Percentiles rank a stretch among this genome's conserved stretches.
phyloP scores from a whole-genome alignment of 768 basidiomycete genomes.

The Boletus fagicola region DNA sequence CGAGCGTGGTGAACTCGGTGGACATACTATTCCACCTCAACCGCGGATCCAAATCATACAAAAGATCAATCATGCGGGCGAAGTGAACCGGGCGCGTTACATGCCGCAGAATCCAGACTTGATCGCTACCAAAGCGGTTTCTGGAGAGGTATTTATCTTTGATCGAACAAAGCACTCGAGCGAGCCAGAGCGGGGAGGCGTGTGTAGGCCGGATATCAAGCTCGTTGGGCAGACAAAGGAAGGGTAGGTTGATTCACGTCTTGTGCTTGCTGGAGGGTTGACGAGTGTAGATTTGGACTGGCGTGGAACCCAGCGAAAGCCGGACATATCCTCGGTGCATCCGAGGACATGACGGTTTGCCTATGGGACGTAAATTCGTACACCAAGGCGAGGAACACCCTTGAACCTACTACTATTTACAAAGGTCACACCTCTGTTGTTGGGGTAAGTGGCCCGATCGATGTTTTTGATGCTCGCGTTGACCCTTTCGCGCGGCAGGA shows the following conservation, averaged over 20 bases:
- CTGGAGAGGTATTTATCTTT: constrained; percentile 91
- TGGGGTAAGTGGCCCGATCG: constrained; percentile 55
- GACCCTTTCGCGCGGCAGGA: constrained; percentile 51
- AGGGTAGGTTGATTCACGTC: constrained; percentile 57
- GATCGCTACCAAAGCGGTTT: constrained; percentile 91
- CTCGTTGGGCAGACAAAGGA: constrained; percentile 89
- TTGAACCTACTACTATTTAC: constrained; percentile 86
- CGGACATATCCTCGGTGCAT: constrained; percentile 87
- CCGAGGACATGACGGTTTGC: constrained; percentile 95
- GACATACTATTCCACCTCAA: constrained; percentile 78
- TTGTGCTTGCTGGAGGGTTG: constrained; percentile 2
- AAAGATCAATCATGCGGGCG: constrained; percentile 91
- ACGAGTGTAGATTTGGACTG: constrained; percentile 76
- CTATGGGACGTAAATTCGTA: constrained; percentile 96
- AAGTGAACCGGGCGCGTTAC: constrained; percentile 96
- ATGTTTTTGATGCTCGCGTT: not conserved
- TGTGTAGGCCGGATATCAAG: constrained; percentile 87
- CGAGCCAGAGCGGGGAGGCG: constrained; percentile 81
- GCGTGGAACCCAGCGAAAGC: constrained; percentile 85
- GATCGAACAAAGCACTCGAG: constrained; percentile 96
- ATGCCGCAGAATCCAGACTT: constrained; percentile 99
- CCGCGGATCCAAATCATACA: constrained; percentile 90
- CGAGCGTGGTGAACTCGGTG: constrained; percentile 92
- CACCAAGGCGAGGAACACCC: constrained; percentile 66
- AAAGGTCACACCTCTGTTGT: constrained; percentile 90